Evolutionary conservation across 1,139 yeast species (phyloP).

Genomic region (Geotrichum candidum): DNA sequence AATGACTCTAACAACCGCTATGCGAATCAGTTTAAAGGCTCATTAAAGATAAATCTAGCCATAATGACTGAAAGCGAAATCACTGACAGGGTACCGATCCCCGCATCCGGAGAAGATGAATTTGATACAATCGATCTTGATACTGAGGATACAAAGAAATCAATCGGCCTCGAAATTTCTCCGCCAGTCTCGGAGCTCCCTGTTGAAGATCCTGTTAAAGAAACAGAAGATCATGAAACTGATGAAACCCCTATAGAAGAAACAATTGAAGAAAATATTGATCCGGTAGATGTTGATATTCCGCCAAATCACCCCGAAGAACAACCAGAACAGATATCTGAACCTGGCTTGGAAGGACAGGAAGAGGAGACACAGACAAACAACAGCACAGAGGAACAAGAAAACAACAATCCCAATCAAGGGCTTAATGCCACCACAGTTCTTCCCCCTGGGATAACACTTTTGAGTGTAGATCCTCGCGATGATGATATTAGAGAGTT

Average conservation of each 20-base stretch:
- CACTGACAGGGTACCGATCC: neutral
- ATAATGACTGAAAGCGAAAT: neutral
- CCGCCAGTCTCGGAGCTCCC: neutral
- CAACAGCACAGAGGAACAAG: neutral
- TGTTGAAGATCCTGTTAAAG: neutral
- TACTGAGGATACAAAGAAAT: neutral
- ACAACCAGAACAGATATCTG: neutral
- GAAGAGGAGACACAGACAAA: neutral
- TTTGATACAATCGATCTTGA: neutral
- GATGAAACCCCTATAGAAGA: neutral
- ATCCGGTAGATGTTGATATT: neutral
- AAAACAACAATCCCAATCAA: neutral
- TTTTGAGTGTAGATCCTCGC: neutral
- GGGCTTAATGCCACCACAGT: neutral
- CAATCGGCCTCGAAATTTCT: neutral
- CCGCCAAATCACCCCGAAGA: neutral
- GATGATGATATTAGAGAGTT: constrained; percentile 9
- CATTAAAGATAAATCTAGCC: neutral
- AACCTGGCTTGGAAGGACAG: neutral
- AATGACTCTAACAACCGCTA: neutral
- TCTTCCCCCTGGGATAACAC: neutral
- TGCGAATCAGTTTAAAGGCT: neutral
- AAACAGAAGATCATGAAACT: neutral
- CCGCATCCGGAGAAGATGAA: neutral
- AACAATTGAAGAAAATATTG: neutral